These are phyloP conservation scores for Mycena pura DNA, from an alignment of 768 basidiomycete genomes.

Conservation along the genomic window DNA sequence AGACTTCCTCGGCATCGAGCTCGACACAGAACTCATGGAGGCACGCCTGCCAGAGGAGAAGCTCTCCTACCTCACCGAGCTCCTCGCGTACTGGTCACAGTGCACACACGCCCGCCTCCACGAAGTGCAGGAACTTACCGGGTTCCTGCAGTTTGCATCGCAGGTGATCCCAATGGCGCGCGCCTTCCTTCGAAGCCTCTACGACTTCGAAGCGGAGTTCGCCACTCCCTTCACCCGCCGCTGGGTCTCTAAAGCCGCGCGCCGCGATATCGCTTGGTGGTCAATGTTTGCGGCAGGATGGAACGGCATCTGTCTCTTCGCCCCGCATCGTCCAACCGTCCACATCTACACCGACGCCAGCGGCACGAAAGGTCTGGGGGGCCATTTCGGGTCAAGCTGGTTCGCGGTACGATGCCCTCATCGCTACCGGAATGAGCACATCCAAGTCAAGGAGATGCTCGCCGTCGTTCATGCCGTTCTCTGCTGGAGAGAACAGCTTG, in stretches of 20 bases:
- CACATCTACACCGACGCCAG: slow-evolving; percentile 36
- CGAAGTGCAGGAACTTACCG: slow-evolving; percentile 15
- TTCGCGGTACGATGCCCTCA: slow-evolving; percentile 29
- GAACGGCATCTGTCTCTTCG: slow-evolving; percentile 23
- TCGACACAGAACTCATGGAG: slow-evolving; percentile 17
- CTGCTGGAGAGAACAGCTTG: background rate
- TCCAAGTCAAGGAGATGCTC: no score
- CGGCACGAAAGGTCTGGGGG: no score
- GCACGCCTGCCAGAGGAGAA: slow-evolving; percentile 11
- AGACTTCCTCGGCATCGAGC: slow-evolving; percentile 35
- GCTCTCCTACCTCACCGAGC: background rate
- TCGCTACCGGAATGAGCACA: slow-evolving; percentile 26
- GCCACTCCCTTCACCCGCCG: slow-evolving; percentile 13
- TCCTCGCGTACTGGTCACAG: background rate
- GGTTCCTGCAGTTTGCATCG: slow-evolving; percentile 16
- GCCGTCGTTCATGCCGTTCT: background rate
- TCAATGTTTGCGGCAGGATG: slow-evolving; percentile 3
- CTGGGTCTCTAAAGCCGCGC: no score
- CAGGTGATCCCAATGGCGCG: slow-evolving; percentile 18
- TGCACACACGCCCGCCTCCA: background rate
- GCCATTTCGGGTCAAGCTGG: no score
- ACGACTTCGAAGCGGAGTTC: slow-evolving; percentile 14
- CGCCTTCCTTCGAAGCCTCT: slow-evolving; percentile 5
- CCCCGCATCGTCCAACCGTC: slow-evolving; percentile 2
- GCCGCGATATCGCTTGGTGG: slow-evolving; percentile 34